Evolutionary conservation across 2,329 filamentous ascomycete species (phyloP).

Genomic region (Fusarium albosuccineum): DNA sequence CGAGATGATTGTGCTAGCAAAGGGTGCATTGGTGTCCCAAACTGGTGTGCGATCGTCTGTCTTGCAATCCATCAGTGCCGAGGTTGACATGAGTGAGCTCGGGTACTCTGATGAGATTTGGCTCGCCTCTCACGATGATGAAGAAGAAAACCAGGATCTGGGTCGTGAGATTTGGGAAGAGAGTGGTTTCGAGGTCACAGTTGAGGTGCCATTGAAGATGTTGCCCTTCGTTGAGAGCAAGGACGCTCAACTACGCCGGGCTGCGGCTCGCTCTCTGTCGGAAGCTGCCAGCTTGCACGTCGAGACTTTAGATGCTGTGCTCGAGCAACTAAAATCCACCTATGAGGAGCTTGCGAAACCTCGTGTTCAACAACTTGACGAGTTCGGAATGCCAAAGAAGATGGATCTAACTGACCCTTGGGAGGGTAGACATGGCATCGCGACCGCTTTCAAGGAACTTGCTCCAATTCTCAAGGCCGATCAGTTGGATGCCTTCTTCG

Average conservation of each 20-base stretch:
- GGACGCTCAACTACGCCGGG: constrained; percentile 85
- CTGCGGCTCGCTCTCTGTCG: constrained; percentile 84
- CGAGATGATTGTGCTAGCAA: constrained; percentile 82
- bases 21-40: constrained; percentile 83
- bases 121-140: constrained; percentile 92
- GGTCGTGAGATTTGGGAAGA: constrained; percentile 95
- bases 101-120: constrained; percentile 91
- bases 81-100: constrained; percentile 91
- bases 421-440: constrained; percentile 91
- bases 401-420: constrained; percentile 89
- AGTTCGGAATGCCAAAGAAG: constrained; percentile 95
- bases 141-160: constrained; percentile 86
- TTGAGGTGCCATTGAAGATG: constrained; percentile 74
- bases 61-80: constrained; percentile 89
- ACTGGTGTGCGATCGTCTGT: constrained; percentile 84
- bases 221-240: constrained; percentile 83
- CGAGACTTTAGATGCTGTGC: constrained; percentile 70
- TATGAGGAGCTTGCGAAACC: constrained; percentile 88
- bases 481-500: constrained; percentile 81
- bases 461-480: constrained; percentile 75
- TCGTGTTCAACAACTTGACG: constrained; percentile 84
- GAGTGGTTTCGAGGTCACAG: constrained; percentile 79
- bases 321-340: constrained; percentile 74
- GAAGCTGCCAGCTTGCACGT: constrained; percentile 75
- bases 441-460: constrained; percentile 87